phyloP scores from a whole-genome alignment of 106 monocot genomes.

The Acanthochlamys bracteata region DNA sequence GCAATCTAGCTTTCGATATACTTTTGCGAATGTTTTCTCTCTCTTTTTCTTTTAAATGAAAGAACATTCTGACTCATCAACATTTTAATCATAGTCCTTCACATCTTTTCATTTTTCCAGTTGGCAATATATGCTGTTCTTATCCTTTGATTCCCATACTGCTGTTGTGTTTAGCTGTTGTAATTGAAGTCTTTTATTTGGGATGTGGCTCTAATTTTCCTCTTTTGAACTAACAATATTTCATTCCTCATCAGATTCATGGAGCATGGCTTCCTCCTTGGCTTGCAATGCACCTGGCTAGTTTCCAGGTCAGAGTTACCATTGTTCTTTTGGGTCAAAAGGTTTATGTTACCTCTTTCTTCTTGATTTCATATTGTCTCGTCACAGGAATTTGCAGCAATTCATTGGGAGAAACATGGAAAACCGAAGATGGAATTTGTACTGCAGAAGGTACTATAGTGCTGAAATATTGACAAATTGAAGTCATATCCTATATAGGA shows the following conservation, averaged over 20 bases:
- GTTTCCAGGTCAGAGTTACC: constrained; percentile 32
- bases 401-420: constrained; percentile 68
- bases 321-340: background rate
- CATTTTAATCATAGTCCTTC: too few species aligned
- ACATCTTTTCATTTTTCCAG: too few species aligned
- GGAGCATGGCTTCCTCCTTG: constrained; percentile 94
- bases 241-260: constrained; percentile 41
- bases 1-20: background rate
- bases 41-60: too few species aligned
- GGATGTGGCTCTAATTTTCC: too few species aligned
- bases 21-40: too few species aligned
- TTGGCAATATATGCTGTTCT: too few species aligned
- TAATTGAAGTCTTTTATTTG: too few species aligned
- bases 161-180: too few species aligned
- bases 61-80: too few species aligned
- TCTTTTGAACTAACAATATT: too few species aligned
- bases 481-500: background rate
- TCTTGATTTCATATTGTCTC: background rate
- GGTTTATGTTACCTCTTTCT: background rate
- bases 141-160: too few species aligned
- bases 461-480: too few species aligned
- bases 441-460: constrained; percentile 52
- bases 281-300: constrained; percentile 47
- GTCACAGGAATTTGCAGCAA: constrained; percentile 37
- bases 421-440: constrained; percentile 49